Conservation (phyloP, 1,139 yeast genomes). For the Blastobotrys illinoisensis region DNA sequence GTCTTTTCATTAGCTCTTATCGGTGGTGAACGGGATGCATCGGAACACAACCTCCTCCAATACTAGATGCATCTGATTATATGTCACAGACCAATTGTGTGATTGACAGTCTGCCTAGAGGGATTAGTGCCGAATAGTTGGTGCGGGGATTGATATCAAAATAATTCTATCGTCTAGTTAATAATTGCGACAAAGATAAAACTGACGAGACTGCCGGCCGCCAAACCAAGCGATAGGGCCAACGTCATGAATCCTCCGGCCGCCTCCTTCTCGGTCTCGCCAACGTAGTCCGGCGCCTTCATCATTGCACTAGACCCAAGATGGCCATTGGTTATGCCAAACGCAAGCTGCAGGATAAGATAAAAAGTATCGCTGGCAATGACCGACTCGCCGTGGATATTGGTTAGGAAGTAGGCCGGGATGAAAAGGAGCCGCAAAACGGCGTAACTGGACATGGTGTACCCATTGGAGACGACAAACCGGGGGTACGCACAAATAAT, state of each 20-base stretch:
- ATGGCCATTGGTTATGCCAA: conserved; percentile 88
- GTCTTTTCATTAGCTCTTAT: neutral
- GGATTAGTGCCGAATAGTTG: neutral
- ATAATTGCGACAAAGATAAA: conserved; percentile 49
- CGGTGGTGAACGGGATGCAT: neutral
- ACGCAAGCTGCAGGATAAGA: conserved; percentile 60
- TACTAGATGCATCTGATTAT: too few relatives aligned
- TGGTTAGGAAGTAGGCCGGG: conserved; percentile 45
- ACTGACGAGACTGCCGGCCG: conserved; percentile 71
- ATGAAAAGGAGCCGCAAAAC: conserved; percentile 48
- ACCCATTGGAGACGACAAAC: conserved; percentile 15
- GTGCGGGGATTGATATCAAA: too few relatives aligned
- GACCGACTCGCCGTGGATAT: conserved; percentile 42
- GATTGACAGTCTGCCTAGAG: too few relatives aligned
- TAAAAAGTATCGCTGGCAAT: conserved; percentile 63
- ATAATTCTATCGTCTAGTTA: too few relatives aligned
- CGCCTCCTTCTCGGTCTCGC: conserved; percentile 72
- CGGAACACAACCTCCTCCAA: neutral
- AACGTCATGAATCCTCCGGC: conserved; percentile 91
- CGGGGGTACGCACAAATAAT: conserved; percentile 50
- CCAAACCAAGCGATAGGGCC: conserved; percentile 66
- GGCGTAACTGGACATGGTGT: conserved; percentile 19
- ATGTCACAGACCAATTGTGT: too few relatives aligned
- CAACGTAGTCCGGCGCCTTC: conserved; percentile 57
- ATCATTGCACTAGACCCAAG: conserved; percentile 75